Evolutionary conservation across 1,284 basidiomycete genomes (phyloP).

Genomic region (Ganoderma resinaceum): DNA sequence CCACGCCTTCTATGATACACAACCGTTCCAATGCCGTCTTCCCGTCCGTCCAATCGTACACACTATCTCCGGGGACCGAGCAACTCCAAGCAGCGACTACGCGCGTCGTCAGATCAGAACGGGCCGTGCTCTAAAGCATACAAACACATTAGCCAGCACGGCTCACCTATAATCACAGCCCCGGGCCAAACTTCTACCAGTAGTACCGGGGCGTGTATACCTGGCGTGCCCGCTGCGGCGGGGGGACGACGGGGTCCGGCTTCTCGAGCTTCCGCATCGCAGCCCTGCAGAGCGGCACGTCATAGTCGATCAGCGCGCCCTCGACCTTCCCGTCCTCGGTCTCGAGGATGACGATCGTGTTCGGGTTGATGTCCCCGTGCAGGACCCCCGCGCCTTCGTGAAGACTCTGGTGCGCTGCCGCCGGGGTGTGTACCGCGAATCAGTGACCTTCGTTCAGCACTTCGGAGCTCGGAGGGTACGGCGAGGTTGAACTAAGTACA

Average conservation of each 20-base stretch:
- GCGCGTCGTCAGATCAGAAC: not conserved
- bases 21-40: no score
- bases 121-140: not conserved
- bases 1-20: no score
- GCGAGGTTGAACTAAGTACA: not conserved
- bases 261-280: not conserved
- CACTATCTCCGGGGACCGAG: no score
- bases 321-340: constrained; percentile 2
- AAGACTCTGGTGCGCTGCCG: constrained; percentile 10
- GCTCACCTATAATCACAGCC: not conserved
- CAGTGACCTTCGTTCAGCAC: no score
- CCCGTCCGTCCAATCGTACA: no score
- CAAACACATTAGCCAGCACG: not conserved
- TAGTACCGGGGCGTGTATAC: not conserved
- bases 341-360: constrained; percentile 19
- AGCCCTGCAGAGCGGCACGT: constrained; percentile 11
- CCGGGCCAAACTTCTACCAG: not conserved
- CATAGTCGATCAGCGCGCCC: constrained; percentile 17
- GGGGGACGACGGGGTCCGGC: not conserved
- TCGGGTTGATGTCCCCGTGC: constrained; percentile 19
- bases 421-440: no score
- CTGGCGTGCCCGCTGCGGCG: not conserved
- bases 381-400: constrained; percentile 6
- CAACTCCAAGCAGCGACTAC: no score
- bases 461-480: no score